These are phyloP conservation scores for Fusarium ambrosium DNA, from an alignment of 2,329 filamentous ascomycete species.

Conservation along the genomic window DNA sequence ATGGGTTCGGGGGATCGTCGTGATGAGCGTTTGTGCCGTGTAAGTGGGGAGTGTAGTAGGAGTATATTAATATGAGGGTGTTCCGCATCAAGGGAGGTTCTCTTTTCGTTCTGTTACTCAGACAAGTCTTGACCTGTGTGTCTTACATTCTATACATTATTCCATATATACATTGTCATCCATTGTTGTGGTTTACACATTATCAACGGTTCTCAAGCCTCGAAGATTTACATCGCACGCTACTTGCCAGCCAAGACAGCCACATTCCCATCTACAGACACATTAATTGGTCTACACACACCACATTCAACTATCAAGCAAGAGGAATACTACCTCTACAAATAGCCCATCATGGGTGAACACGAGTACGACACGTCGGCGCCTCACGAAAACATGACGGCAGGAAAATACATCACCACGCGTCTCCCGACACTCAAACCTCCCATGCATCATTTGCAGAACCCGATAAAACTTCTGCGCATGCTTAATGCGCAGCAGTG, in stretches of 20 bases:
- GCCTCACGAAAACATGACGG: slow-evolving; percentile 65
- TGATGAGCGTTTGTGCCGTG: slow-evolving; percentile 14
- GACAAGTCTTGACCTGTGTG: slow-evolving; percentile 16
- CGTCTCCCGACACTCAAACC: slow-evolving; percentile 70
- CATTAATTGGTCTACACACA: background rate
- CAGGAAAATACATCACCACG: slow-evolving; percentile 62
- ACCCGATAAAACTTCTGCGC: slow-evolving; percentile 63
- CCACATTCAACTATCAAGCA: background rate
- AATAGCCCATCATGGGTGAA: slow-evolving; percentile 36
- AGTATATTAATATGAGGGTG: slow-evolving; percentile 31
- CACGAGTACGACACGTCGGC: slow-evolving; percentile 53
- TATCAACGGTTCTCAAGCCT: background rate
- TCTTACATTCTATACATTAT: background rate
- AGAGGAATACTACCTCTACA: background rate
- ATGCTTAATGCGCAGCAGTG: slow-evolving; percentile 66
- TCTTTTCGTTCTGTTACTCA: background rate
- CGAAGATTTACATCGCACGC: background rate
- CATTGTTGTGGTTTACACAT: slow-evolving; percentile 2
- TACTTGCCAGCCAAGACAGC: background rate
- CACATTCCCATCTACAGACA: background rate
- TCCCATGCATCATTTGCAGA: slow-evolving; percentile 66
- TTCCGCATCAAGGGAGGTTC: background rate
- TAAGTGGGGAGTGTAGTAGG: slow-evolving; percentile 25
- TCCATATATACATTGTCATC: background rate
- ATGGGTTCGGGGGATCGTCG: slow-evolving; percentile 39